Evolutionary conservation across 2,329 filamentous ascomycete genomes (phyloP), one percentile per base, ranked within the genome.

Genomic region (Colletotrichum noveboracense): DNA sequence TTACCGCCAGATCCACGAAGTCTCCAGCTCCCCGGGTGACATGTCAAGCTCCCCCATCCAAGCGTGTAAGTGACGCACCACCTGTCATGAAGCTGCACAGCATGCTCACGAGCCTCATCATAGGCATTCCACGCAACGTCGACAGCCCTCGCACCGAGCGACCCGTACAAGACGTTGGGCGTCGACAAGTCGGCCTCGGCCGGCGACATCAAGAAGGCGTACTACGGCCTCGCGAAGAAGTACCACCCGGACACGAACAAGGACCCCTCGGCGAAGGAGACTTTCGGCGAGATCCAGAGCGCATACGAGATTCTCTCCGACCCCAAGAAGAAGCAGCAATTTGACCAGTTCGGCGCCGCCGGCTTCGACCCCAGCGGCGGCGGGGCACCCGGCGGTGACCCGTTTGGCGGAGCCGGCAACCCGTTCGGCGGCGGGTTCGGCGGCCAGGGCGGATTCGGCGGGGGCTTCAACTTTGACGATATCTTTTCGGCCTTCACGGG

Each of bases 221-320:
- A 99, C 88, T 99, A 99, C 83, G 95, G 96, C 66, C 89, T 98
- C 75, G 97, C 97, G 24, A 99, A 99, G 86, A 99, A 98, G 83
- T 99, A 92, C 83, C 97, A 99, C 81, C 97, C 97, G 10, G 97
- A 99, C 84, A 98, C 97, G 43, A 99, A 98, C 89, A 98, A 98
- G 85, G 97, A 98, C 80, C 85, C 95, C 4, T 90, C 88, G n/a
- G 96, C 97, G 43, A 98, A 98, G 84, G 97, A 98, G 80, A 96
- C 94, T 81, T 99, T 99, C 81, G 91, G 93, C 78, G 96, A 98
- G 80, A 95, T 97, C 70, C 97, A 99, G 85, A 92, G 94, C 36
- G 95, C 97, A 28, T 99, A 99, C 86, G 97, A 99, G 85, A 89
- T 98, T 56, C 89, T 99, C 9, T 97, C 95, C 62, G 97, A 99